phyloP scores from a whole-genome alignment of 352 stramenopile genomes.

The Pythium pyrilobum region DNA sequence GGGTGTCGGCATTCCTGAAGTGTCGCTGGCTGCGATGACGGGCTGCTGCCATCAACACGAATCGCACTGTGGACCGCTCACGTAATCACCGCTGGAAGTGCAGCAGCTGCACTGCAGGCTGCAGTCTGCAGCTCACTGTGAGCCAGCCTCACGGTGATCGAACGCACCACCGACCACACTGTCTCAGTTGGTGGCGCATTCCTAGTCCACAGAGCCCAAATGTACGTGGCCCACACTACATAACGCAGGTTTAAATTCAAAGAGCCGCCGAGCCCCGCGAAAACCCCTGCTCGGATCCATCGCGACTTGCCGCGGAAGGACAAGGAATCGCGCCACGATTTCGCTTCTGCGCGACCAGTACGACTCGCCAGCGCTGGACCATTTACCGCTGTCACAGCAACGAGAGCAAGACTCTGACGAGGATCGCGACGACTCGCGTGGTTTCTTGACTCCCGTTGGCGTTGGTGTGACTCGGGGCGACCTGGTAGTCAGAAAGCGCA shows the following conservation, averaged over 20 bases:
- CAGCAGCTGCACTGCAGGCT: too few species aligned
- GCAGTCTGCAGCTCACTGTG: too few species aligned
- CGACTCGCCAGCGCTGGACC: not conserved
- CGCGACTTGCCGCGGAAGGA: not conserved
- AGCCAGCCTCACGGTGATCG: conserved; percentile 2
- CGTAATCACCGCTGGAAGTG: too few species aligned
- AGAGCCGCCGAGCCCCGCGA: too few species aligned
- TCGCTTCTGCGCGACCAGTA: not conserved
- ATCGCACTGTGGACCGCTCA: too few species aligned
- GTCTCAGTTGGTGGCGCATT: not conserved
- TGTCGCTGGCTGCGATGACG: not conserved
- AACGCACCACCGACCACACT: not conserved
- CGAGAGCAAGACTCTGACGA: too few species aligned
- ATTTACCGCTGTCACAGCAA: not conserved
- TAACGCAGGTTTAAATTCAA: not conserved
- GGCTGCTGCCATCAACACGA: conserved; percentile 1
- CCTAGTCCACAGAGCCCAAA: not conserved
- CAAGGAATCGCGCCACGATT: not conserved
- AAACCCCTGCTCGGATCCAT: not conserved
- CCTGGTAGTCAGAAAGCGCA: conserved; percentile 3
- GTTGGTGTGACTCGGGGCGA: not conserved
- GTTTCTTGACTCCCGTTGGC: too few species aligned
- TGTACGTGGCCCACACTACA: conserved; percentile 2
- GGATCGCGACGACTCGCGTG: too few species aligned
- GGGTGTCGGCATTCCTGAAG: not conserved